Base-by-base conservation (phyloP, 2,329 filamentous ascomycete genomes). In the Ophiostoma fasciatum region DNA sequence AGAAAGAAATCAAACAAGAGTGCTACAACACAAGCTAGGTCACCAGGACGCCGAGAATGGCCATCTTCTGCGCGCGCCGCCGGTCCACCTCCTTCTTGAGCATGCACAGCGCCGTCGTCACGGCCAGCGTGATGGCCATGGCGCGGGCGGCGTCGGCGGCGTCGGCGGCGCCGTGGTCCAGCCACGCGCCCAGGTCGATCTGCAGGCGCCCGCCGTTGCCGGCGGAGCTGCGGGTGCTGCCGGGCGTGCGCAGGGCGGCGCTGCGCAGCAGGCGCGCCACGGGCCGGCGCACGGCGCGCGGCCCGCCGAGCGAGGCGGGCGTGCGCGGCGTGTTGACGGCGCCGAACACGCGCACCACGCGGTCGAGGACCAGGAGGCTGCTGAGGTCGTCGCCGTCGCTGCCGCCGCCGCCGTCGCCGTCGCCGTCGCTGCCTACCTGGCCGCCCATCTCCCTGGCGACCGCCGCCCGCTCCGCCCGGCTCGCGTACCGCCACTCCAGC, bases 61-160 rank as follows among this genome's bases (percentile, higher is more conserved):
- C 60, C 30, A 62, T 52, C 57, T 77, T 69, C 33, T 66, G 52
- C 40, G 59, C 49, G 39, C 69, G 58, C 43, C 69, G 57, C 28
- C 73, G 57, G 50, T 78, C 74, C 33, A 74, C 56, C 59, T 78
- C 75, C 52, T 68, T 71, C 63, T 78, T 78, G 45, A 78, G 50
- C 72, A 79, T 74, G 13, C 65, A 52, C 38, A 78, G 45, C 39
- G 65, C 72, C 13, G 67, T 74, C 29, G 64, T 62, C 14, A 77
- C 60, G 9, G 68, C 58, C 15, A 76, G 42, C n/a, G 61, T 55
- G 46, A 70, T 59, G 12, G 55, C 56, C 40, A 67, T 51, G 46
- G 68, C 52, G 17, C 46, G 39, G 25, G 55, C 50, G 36, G 42
- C 15, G 18, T 8, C 12, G 4, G n/a, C 26, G 22, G 6, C 10